Base-by-base conservation (phyloP, 305 asterid species). In the Rubia peregrina region DNA sequence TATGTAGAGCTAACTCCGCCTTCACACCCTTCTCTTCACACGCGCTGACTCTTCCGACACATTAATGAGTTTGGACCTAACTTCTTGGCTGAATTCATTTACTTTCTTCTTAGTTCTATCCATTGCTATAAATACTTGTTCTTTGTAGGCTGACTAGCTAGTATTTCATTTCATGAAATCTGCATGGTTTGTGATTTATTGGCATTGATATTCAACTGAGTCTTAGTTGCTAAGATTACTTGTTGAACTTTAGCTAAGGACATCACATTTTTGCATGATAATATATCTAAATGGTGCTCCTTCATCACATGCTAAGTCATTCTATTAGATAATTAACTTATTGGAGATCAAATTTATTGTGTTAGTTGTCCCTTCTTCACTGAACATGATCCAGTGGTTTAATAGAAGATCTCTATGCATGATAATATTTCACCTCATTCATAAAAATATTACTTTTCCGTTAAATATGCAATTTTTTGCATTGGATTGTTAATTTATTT, bases 51-150 rank as follows among this genome's bases (percentile, higher is more conserved):
- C 7, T 80, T 91, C 93, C 6, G 83, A 76, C 75, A 91, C 86
- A 38, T 80, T 86, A 71, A 16, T 84, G 77, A 86, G 87, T 80
- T 94, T 93, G 6, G 83, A 76, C 76, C 80, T 85, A 88, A 79
- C 73, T 76, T 89, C 89, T 75, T 57, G 71, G 33, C 60, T 60
- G 69, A 82, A 74, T n/a, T 22, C 60, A 74, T 79, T 65, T 41
- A 61, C 83, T 80, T 81, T 83, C 84, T 75, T 83, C 69, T 42
- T 69, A 9, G 79, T 75, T 70, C 82, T 83, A 80, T 81, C 87
- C 74, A 87, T 95, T 76, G 17, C 80, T 24, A 24, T 24, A 1
- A 24, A 24, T 1, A 24, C 26, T 24, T 24, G 26, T 24, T 24
- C 26, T 24, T 1, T 24, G 26, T 24, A 24, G 26, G 26, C 26